phyloP scores from a whole-genome alignment of 768 basidiomycete species.

The Tulasnella sp. region DNA sequence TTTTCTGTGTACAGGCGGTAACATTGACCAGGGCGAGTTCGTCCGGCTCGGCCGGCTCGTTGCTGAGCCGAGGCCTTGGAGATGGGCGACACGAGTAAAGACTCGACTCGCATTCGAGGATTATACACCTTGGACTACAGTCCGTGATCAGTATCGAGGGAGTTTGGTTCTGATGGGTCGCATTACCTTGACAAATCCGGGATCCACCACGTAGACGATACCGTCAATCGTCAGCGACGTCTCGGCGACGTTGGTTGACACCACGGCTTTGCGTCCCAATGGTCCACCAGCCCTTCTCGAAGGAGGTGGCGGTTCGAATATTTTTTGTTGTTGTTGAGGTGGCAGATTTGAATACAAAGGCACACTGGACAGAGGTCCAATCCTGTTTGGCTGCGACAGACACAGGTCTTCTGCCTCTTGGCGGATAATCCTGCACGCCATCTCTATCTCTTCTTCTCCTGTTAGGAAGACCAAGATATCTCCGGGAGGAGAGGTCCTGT shows the following conservation, averaged over 20 bases:
- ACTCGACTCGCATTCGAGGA: constrained; percentile 27
- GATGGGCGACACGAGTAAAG: constrained; percentile 25
- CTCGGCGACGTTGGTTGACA: constrained; percentile 38
- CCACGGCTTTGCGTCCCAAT: constrained; percentile 29
- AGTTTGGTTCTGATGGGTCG: not conserved
- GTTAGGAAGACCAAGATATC: constrained; percentile 35
- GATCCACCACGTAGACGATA: constrained; percentile 33
- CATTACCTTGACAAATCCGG: constrained; percentile 26
- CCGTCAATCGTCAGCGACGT: constrained; percentile 37
- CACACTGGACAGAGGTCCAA: constrained; percentile 23
- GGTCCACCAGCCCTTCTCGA: constrained; percentile 11
- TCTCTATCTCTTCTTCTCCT: constrained; percentile 35
- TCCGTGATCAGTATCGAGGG: not conserved
- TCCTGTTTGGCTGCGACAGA: not conserved
- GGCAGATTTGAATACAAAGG: constrained; percentile 32
- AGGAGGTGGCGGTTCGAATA: constrained; percentile 24
- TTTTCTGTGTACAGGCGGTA: constrained; percentile 32
- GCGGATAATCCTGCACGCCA: constrained; percentile 22
- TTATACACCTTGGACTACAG: constrained; percentile 31
- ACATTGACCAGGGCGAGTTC: constrained; percentile 31
- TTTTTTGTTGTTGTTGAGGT: constrained; percentile 29
- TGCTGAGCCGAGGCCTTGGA: constrained; percentile 32
- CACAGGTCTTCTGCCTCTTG: constrained; percentile 11
- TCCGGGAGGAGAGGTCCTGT: constrained; percentile 24
- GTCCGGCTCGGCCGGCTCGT: constrained; percentile 34